Evolutionary conservation across 2,329 filamentous ascomycete species (phyloP).

Genomic region (Aspergillus unguis): DNA sequence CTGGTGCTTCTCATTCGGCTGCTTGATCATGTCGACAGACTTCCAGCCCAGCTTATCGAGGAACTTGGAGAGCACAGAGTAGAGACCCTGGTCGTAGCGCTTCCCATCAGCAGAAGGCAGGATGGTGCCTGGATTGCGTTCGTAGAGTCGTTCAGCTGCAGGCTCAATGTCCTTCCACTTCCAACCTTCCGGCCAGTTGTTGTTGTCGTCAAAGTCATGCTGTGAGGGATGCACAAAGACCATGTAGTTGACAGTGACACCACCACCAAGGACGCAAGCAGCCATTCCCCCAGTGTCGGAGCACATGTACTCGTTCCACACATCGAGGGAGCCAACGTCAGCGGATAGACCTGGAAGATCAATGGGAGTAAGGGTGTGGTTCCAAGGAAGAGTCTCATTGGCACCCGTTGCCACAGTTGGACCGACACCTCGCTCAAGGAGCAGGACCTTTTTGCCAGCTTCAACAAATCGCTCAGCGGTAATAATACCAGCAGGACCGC

Average conservation of each 20-base stretch:
- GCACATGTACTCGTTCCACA: constrained; percentile 20
- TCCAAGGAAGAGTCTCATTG: constrained; percentile 19
- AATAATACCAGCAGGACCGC: constrained; percentile 21
- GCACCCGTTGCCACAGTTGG: constrained; percentile 15
- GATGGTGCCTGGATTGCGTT: constrained; percentile 66
- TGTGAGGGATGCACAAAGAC: constrained; percentile 45
- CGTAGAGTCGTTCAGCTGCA: constrained; percentile 62
- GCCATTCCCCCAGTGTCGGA: constrained; percentile 19
- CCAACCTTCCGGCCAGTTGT: constrained; percentile 70
- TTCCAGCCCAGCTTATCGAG: constrained; percentile 60
- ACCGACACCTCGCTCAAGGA: constrained; percentile 19
- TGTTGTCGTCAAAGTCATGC: constrained; percentile 66
- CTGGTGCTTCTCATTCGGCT: constrained; percentile 61
- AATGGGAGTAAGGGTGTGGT: constrained; percentile 15
- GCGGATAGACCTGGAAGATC: constrained; percentile 20
- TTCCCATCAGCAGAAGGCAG: constrained; percentile 63
- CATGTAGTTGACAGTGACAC: constrained; percentile 20
- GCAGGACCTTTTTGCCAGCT: constrained; percentile 19
- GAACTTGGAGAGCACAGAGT: constrained; percentile 58
- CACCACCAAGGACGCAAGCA: constrained; percentile 20
- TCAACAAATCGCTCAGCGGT: constrained; percentile 19
- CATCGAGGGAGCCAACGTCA: constrained; percentile 12
- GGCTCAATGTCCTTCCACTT: constrained; percentile 58
- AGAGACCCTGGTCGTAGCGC: constrained; percentile 63
- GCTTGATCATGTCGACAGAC: constrained; percentile 56